phyloP scores from a whole-genome alignment of 495 filamentous ascomycete species.

The Neurospora sp. region DNA sequence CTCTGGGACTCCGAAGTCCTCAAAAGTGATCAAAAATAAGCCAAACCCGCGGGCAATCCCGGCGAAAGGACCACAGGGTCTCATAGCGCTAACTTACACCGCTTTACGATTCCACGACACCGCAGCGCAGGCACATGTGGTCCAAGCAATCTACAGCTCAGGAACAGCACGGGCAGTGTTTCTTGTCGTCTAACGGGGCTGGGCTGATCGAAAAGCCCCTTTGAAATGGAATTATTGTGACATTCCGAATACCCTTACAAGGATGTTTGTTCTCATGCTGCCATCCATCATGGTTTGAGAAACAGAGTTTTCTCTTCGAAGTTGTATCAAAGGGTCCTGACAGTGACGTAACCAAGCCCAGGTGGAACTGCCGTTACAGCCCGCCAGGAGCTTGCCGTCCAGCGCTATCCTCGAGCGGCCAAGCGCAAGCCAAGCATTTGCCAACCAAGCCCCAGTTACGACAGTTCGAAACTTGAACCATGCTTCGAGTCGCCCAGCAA shows the following conservation, averaged over 20 bases:
- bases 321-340: background rate
- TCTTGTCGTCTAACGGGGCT: background rate
- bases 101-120: background rate
- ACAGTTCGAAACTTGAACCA: background rate
- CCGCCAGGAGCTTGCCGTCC: background rate
- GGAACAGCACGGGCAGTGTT: background rate
- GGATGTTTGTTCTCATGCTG: background rate
- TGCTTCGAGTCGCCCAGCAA: background rate
- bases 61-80: background rate
- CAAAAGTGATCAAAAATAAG: background rate
- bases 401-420: background rate
- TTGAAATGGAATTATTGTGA: background rate
- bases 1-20: background rate
- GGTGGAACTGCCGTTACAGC: background rate
- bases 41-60: background rate
- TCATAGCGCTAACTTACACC: background rate
- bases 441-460: background rate
- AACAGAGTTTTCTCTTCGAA: background rate
- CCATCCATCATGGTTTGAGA: background rate
- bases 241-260: background rate
- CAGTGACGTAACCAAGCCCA: background rate
- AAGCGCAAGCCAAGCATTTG: background rate
- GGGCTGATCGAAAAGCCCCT: background rate
- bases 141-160: background rate
- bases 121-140: background rate